These are phyloP conservation scores for Saccharomycopsis sp. DNA, from an alignment of 805 yeast species.

Conservation along the genomic window DNA sequence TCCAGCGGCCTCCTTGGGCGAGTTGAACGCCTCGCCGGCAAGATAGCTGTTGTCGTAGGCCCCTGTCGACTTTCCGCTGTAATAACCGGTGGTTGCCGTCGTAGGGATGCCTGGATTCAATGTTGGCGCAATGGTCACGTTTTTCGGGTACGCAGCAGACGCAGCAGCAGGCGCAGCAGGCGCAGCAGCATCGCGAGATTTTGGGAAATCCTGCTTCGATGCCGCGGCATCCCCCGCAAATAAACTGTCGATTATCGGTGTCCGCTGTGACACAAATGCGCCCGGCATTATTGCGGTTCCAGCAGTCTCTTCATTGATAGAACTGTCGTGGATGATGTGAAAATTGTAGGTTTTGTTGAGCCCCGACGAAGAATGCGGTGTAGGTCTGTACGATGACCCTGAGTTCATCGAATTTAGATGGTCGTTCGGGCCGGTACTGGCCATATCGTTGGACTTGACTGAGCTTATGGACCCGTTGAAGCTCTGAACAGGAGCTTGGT, in stretches of 20 bases:
- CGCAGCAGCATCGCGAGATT: neutral
- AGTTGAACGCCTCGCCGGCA: conserved; percentile 8
- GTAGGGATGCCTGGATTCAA: neutral
- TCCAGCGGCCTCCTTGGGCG: conserved; percentile 6
- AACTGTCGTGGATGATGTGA: conserved; percentile 1
- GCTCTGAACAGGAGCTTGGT: conserved; percentile 3
- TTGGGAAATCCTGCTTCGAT: neutral
- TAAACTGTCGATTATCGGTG: neutral
- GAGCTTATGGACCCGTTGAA: conserved; percentile 11
- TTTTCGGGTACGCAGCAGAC: conserved; percentile 4
- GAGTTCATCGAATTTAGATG: neutral
- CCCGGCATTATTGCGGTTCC: neutral
- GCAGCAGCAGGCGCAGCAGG: neutral
- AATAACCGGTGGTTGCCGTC: conserved; percentile 2
- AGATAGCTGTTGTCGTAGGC: conserved; percentile 16
- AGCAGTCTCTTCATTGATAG: neutral
- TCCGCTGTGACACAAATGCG: neutral
- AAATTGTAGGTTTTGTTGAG: conserved; percentile 2
- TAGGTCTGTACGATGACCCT: neutral
- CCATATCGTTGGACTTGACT: conserved; percentile 3
- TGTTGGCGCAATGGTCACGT: conserved; percentile 9
- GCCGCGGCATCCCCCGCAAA: neutral
- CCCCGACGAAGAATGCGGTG: neutral
- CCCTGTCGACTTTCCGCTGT: conserved; percentile 3
- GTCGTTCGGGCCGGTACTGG: neutral